Percentiles rank a stretch among this genome's conserved stretches.
Evolutionary conservation across 306 rosid species (phyloP).

Genomic region (Quercus ilex): DNA sequence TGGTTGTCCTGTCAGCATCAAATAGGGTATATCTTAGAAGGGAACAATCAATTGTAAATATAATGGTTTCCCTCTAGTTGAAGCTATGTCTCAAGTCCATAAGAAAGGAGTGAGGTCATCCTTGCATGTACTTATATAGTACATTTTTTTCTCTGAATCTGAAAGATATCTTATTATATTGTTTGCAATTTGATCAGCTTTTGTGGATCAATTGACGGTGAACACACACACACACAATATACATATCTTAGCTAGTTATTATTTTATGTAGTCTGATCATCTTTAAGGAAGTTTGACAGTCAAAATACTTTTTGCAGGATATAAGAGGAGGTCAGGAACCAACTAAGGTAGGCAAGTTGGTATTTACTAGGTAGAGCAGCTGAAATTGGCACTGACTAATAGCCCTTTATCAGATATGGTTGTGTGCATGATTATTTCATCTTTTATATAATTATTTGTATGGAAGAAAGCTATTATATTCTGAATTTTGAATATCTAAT

Average conservation of each 20-base stretch:
- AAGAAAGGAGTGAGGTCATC: neutral
- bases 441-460: neutral
- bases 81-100: too few relatives aligned
- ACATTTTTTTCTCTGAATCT: neutral
- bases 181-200: neutral
- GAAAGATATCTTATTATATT: neutral
- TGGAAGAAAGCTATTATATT: neutral
- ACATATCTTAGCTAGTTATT: neutral
- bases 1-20: neutral
- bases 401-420: neutral
- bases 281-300: slow-evolving; percentile 17
- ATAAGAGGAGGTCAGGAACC: slow-evolving; percentile 32
- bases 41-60: too few relatives aligned
- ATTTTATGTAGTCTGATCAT: neutral
- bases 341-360: slow-evolving; percentile 43
- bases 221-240: neutral
- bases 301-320: slow-evolving; percentile 32
- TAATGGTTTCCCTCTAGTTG: too few relatives aligned
- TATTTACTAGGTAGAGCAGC: neutral
- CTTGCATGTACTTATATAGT: neutral
- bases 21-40: neutral
- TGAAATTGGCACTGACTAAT: neutral
- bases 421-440: neutral
- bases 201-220: neutral
- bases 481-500: neutral